These are phyloP conservation scores for Ceratocystis lukuohia DNA, from an alignment of 2,329 filamentous ascomycete genomes.

Conservation along the genomic window DNA sequence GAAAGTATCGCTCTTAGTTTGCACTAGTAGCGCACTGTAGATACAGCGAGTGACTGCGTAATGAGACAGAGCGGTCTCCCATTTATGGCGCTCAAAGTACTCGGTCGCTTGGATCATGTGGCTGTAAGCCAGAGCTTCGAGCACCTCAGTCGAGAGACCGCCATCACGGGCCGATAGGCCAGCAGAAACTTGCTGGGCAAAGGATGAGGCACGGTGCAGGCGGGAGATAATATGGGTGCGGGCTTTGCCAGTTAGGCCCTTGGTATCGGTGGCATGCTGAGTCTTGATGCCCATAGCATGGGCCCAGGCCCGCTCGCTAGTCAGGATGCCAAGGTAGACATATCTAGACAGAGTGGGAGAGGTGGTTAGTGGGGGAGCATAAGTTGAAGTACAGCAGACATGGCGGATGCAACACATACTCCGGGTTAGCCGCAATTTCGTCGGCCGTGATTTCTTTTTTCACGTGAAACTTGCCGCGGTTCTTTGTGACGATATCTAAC, in stretches of 20 bases:
- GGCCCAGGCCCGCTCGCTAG: slow-evolving; percentile 84
- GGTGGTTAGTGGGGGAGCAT: background rate
- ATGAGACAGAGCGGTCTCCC: slow-evolving; percentile 62
- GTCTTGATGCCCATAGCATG: slow-evolving; percentile 92
- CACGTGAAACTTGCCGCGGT: slow-evolving; percentile 70
- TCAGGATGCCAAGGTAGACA: slow-evolving; percentile 66
- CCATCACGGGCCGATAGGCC: slow-evolving; percentile 50
- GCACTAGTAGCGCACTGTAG: slow-evolving; percentile 60
- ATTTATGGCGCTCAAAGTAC: slow-evolving; percentile 76
- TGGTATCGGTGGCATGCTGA: slow-evolving; percentile 62
- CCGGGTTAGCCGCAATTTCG: slow-evolving; percentile 59
- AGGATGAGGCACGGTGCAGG: slow-evolving; percentile 62
- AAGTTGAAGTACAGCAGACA: background rate
- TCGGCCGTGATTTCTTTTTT: slow-evolving; percentile 59
- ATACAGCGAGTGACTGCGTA: slow-evolving; percentile 69
- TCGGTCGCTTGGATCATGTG: slow-evolving; percentile 62
- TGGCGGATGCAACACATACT: slow-evolving; percentile 39
- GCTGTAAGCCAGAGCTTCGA: slow-evolving; percentile 79
- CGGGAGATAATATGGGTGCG: slow-evolving; percentile 82
- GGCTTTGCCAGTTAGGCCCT: slow-evolving; percentile 64
- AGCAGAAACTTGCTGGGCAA: slow-evolving; percentile 53
- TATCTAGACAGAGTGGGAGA: slow-evolving; percentile 39
- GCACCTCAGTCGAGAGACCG: slow-evolving; percentile 49
- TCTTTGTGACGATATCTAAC: slow-evolving; percentile 69
- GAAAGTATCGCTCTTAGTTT: slow-evolving; percentile 57